phyloP scores from a whole-genome alignment of 2,329 filamentous ascomycete species.

The Cercospora brassicicola region DNA sequence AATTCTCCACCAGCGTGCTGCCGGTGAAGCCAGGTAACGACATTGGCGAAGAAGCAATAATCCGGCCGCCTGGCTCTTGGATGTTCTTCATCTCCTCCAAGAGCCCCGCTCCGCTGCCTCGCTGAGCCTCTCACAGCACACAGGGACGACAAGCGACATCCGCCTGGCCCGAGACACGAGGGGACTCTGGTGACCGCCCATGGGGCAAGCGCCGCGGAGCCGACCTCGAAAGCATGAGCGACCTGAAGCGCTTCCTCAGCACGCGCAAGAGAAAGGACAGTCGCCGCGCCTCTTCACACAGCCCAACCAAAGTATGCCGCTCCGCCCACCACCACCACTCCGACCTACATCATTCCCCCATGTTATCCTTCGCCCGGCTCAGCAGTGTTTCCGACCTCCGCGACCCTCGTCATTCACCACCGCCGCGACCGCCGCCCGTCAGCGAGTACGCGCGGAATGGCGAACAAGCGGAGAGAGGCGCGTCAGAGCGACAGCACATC shows the following conservation, averaged over 20 bases:
- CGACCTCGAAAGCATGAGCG: slow-evolving; percentile 44
- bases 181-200: neutral
- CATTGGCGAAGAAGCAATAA: neutral
- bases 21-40: neutral
- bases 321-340: neutral
- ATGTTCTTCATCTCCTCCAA: neutral
- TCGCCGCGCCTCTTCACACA: slow-evolving; percentile 23
- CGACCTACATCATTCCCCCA: neutral
- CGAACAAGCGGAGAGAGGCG: neutral
- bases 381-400: slow-evolving; percentile 8
- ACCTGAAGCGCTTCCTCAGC: slow-evolving; percentile 66
- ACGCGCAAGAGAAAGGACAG: slow-evolving; percentile 60
- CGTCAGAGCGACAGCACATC: neutral
- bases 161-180: neutral
- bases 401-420: slow-evolving; percentile 11
- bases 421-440: neutral
- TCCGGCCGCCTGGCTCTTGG: neutral
- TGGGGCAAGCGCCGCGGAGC: slow-evolving; percentile 13
- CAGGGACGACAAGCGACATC: neutral
- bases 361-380: neutral
- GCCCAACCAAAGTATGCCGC: slow-evolving; percentile 25
- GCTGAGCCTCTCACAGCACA: neutral
- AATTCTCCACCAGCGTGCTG: neutral
- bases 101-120: neutral
- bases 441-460: neutral